phyloP scores from a whole-genome alignment of 306 rosid species.

The Geum urbanum region DNA sequence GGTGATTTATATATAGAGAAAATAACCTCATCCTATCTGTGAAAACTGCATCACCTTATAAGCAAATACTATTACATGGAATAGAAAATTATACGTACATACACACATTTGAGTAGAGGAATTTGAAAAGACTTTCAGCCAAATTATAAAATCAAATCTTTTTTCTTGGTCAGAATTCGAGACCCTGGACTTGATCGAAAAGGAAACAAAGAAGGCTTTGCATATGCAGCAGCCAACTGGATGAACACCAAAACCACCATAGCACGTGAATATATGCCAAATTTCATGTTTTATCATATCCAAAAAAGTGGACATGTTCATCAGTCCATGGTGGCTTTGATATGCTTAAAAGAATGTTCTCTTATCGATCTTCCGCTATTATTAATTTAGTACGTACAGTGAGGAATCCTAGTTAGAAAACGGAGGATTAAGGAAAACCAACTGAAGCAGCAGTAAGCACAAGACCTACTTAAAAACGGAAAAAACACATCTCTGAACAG shows the following conservation, averaged over 20 bases:
- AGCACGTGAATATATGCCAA: slow-evolving; percentile 35
- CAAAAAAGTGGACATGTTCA: slow-evolving; percentile 33
- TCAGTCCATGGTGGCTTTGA: slow-evolving; percentile 23
- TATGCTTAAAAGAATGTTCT: slow-evolving; percentile 22
- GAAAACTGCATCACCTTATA: too few species aligned
- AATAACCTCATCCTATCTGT: too few species aligned
- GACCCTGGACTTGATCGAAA: neutral
- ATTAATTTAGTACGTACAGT: neutral
- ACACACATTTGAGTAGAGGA: too few species aligned
- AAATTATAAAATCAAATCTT: too few species aligned
- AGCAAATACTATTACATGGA: too few species aligned
- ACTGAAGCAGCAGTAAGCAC: slow-evolving; percentile 10
- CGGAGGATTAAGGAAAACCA: slow-evolving; percentile 25
- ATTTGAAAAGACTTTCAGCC: too few species aligned
- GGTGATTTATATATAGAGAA: too few species aligned
- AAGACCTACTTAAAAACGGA: slow-evolving; percentile 5
- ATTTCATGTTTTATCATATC: slow-evolving; percentile 27
- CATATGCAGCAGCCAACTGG: slow-evolving; percentile 16
- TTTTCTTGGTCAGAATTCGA: too few species aligned
- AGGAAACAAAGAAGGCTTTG: slow-evolving; percentile 11
- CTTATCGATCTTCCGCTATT: slow-evolving; percentile 9
- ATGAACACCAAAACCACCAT: slow-evolving; percentile 22
- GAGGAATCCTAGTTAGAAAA: slow-evolving; percentile 25
- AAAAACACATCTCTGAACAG: slow-evolving; percentile 46
- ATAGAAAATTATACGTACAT: too few species aligned